Percentiles rank a stretch among this genome's conserved stretches.
phyloP scores from a whole-genome alignment of 2,329 filamentous ascomycete species.

The Aspergillus awamori region DNA sequence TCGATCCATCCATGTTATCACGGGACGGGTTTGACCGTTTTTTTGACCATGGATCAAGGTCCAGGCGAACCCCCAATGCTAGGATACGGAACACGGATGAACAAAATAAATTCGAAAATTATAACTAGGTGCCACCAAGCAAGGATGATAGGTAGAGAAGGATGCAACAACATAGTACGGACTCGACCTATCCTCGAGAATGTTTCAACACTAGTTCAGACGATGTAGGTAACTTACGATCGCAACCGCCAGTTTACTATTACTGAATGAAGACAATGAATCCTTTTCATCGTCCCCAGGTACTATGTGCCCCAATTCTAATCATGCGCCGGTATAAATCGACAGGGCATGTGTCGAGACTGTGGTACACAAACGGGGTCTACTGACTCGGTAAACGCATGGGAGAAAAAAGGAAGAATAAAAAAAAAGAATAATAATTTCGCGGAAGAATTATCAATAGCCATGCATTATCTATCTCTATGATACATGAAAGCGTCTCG shows the following conservation, averaged over 20 bases:
- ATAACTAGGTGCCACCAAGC: not conserved
- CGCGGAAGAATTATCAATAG: not conserved
- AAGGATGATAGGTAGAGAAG: too few relatives aligned
- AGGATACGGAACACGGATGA: not conserved
- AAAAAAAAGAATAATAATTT: not conserved
- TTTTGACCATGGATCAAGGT: constrained; percentile 13
- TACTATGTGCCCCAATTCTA: too few relatives aligned
- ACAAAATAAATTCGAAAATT: not conserved
- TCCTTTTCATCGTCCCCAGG: too few relatives aligned
- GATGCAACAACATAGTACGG: too few relatives aligned
- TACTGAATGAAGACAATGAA: too few relatives aligned
- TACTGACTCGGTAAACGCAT: not conserved
- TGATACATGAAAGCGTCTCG: not conserved
- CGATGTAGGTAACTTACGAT: too few relatives aligned
- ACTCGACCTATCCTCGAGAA: too few relatives aligned
- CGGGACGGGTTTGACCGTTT: constrained; percentile 15
- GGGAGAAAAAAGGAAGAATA: not conserved
- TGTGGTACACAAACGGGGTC: not conserved
- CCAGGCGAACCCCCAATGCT: not conserved
- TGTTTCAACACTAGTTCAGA: too few relatives aligned
- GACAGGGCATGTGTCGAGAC: not conserved
- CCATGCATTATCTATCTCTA: not conserved
- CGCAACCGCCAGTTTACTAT: too few relatives aligned
- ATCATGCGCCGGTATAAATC: not conserved
- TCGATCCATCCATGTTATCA: constrained; percentile 9